Base-by-base conservation (phyloP, 495 filamentous ascomycete species). In the Podospora tetraspora region DNA sequence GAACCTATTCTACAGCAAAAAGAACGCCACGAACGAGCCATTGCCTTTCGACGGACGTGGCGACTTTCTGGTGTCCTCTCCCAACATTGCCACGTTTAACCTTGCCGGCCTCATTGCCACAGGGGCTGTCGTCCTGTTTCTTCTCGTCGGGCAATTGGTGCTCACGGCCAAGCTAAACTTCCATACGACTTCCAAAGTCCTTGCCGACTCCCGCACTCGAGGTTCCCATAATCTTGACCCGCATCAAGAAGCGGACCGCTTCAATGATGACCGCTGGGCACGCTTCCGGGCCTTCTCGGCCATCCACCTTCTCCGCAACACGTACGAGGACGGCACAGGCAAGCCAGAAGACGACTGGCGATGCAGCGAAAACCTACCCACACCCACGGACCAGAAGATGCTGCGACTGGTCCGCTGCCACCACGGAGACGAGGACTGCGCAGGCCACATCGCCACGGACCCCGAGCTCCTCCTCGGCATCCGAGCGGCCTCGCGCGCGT, bases 231-330 rank as follows among this genome's bases (percentile, higher is more conserved):
- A 59, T 21, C 30, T 62, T 12, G 66, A 68, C 37, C 66, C 66
- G 12, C 27, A 67, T 23, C 65, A 58, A 23, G 32, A 61, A 37
- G 23, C 61, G 1, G 37, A 58, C 12, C 59, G 22, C 27, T 61
- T 67, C 65, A 68, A 68, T 21, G 57, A 68, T 22, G 60, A 68
- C 25, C 66, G 66, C 9, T 68, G 66, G 66, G 66, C 66, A 4
- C 66, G 66, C 37, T 68, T 68, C 66, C 62, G 43, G 16, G 66
- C 66, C 12, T 68, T 68, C 25, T 68, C 66, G 2, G 66, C 66
- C 22, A 52, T 68, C 23, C 30, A 68, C 21, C 59, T 68, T 4
- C 66, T 68, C 21, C 66, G 66, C 11, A 68, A 68, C 19, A 63
- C 66, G 1, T 68, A 68, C 60, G 66, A 68, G 27, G 66, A 62